These are phyloP conservation scores for Macroventuria anomochaeta DNA, from an alignment of 2,329 filamentous ascomycete species.

Conservation along the genomic window DNA sequence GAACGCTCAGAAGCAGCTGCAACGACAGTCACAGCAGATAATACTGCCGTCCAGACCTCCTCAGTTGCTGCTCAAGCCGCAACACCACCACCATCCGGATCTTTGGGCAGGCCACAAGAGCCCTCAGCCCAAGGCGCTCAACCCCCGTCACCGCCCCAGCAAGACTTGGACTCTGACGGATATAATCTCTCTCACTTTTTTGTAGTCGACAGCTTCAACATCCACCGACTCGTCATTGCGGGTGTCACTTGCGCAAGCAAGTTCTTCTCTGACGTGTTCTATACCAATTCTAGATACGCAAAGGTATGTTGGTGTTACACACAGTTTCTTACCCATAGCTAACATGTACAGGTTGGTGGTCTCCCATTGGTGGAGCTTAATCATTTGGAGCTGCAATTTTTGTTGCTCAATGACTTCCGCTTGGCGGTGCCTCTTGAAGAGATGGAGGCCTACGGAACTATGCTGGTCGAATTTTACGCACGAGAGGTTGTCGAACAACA, in stretches of 20 bases:
- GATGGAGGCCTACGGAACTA: conserved; percentile 94
- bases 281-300: conserved; percentile 98
- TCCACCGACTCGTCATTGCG: conserved; percentile 93
- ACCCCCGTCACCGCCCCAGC: conserved; percentile 47
- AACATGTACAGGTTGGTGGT: conserved; percentile 77
- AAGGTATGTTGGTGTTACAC: conserved; percentile 70
- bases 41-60: conserved; percentile 23
- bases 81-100: conserved; percentile 59
- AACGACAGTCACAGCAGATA: conserved; percentile 40
- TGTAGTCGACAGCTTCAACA: conserved; percentile 98
- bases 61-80: conserved; percentile 51
- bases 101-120: conserved; percentile 51
- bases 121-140: conserved; percentile 36
- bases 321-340: conserved; percentile 2
- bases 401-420: conserved; percentile 94
- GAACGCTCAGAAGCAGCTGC: conserved; percentile 42
- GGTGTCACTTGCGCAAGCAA: conserved; percentile 98
- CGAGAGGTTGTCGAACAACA: conserved; percentile 80
- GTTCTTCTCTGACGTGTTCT: conserved; percentile 99
- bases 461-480: conserved; percentile 98
- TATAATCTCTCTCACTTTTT: conserved; percentile 74
- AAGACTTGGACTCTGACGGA: conserved; percentile 53
- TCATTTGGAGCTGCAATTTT: conserved; percentile 93
- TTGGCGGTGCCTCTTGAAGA: conserved; percentile 93
- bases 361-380: conserved; percentile 91